These are phyloP conservation scores for Effrenium voratum DNA, from an alignment of 73 alveolate species.

Conservation along the genomic window DNA sequence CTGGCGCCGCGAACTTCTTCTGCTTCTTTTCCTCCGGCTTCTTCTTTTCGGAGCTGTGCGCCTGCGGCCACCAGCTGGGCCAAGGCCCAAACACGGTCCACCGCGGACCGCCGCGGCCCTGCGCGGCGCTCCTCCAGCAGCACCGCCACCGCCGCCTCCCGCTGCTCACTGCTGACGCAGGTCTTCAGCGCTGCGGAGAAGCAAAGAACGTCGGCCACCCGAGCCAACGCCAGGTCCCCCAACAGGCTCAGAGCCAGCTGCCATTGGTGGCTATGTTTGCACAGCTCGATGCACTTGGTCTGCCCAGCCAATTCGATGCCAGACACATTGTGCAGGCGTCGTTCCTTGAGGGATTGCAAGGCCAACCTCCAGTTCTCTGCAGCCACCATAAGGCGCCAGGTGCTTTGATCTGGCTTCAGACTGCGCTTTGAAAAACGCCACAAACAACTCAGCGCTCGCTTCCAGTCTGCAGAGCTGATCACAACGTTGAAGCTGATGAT, in stretches of 20 bases:
- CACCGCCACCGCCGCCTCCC: neutral
- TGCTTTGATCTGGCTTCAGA: neutral
- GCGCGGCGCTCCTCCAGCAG: neutral
- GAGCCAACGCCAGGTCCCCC: neutral
- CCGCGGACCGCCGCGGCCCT: neutral
- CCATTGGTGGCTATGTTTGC: neutral
- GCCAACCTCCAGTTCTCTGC: neutral
- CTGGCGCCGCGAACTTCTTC: no score
- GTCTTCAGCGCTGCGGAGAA: neutral
- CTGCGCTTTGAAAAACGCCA: neutral
- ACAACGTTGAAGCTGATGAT: neutral
- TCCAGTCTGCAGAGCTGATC: neutral
- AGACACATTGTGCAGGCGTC: neutral
- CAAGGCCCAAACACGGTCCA: neutral
- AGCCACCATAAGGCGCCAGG: conserved; percentile 1
- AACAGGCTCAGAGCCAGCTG: neutral
- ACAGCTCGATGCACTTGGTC: neutral
- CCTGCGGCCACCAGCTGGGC: no score
- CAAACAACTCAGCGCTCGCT: neutral
- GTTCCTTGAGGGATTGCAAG: neutral
- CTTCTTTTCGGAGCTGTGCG: no score
- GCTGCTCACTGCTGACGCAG: neutral
- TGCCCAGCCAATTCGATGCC: neutral
- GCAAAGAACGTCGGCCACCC: neutral
- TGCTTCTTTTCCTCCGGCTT: no score